Evolutionary conservation across 768 basidiomycete species (phyloP).

Genomic region (Hydnomerulius pinastri): DNA sequence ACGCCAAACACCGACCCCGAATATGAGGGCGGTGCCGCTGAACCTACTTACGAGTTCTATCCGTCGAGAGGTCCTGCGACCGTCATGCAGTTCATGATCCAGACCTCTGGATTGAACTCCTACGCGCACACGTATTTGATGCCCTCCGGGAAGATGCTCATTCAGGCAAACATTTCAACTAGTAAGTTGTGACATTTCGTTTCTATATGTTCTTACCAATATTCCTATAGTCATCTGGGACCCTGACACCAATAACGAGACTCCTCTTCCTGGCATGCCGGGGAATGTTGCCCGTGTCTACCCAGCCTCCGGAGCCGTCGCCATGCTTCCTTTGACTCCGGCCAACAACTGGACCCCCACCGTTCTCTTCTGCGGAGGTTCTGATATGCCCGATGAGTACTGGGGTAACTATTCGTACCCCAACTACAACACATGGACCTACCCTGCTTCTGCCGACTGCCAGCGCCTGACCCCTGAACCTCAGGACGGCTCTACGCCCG

Average conservation of each 20-base stretch:
- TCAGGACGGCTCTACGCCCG: conserved; percentile 57
- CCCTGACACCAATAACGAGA: conserved; percentile 57
- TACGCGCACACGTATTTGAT: conserved; percentile 77
- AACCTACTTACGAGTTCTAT: conserved; percentile 84
- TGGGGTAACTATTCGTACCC: conserved; percentile 84
- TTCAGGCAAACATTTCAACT: conserved; percentile 70
- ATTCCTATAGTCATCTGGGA: conserved; percentile 49
- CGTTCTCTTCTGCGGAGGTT: conserved; percentile 90
- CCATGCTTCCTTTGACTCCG: conserved; percentile 90
- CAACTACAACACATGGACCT: conserved; percentile 70
- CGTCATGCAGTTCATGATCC: conserved; percentile 65
- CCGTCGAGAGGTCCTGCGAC: conserved; percentile 58
- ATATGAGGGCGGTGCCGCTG: conserved; percentile 67
- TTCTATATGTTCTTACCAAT: neutral
- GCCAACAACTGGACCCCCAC: conserved; percentile 87
- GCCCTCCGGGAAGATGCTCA: conserved; percentile 74
- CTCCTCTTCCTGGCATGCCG: conserved; percentile 71
- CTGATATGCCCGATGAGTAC: conserved; percentile 66
- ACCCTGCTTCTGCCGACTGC: conserved; percentile 72
- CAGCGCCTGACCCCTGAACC: conserved; percentile 89
- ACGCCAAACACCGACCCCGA: conserved; percentile 66
- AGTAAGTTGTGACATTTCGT: conserved; percentile 15
- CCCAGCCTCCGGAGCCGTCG: conserved; percentile 87
- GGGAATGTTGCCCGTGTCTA: conserved; percentile 75
- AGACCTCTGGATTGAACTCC: conserved; percentile 76